Percentiles rank a stretch among this genome's conserved stretches.
Evolutionary conservation across 2,329 filamentous ascomycete genomes (phyloP).

Genomic region (Paracoccidioides brasiliensis): DNA sequence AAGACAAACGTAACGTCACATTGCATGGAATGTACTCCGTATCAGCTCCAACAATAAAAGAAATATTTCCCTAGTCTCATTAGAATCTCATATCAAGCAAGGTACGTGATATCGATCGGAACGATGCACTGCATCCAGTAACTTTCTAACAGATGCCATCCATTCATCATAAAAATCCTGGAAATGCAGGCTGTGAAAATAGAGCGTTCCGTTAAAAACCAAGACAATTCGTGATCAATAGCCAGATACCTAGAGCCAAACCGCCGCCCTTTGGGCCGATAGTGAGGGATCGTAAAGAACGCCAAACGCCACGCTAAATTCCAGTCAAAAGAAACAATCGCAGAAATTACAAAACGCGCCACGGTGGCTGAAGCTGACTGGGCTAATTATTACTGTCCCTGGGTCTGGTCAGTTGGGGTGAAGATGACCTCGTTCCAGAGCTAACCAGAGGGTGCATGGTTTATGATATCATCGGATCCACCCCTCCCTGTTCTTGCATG

Average conservation of each 20-base stretch:
- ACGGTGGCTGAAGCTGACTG: no score
- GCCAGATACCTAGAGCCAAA: neutral
- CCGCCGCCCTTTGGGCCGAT: neutral
- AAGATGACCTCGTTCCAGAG: neutral
- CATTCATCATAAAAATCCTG: no score
- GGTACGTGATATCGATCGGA: neutral
- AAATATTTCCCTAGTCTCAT: neutral
- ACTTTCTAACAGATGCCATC: neutral
- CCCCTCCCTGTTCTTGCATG: slow-evolving; percentile 30
- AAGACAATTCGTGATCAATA: neutral
- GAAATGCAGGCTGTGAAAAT: neutral
- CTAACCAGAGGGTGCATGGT: neutral
- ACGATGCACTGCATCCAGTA: neutral
- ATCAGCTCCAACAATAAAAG: neutral
- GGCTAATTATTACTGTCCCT: neutral
- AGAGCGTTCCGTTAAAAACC: neutral
- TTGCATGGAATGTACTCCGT: neutral
- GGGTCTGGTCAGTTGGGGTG: neutral
- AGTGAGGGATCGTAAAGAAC: neutral
- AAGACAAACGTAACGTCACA: neutral
- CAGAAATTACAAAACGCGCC: neutral
- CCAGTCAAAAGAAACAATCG: neutral
- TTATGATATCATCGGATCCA: slow-evolving; percentile 30
- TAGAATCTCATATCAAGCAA: neutral
- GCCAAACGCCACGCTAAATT: slow-evolving; percentile 2